A percentile compares a stretch with the other conserved stretches of the same genome.
Conservation (phyloP, 352 stramenopile genomes). For the Globisporangium nagaii region DNA sequence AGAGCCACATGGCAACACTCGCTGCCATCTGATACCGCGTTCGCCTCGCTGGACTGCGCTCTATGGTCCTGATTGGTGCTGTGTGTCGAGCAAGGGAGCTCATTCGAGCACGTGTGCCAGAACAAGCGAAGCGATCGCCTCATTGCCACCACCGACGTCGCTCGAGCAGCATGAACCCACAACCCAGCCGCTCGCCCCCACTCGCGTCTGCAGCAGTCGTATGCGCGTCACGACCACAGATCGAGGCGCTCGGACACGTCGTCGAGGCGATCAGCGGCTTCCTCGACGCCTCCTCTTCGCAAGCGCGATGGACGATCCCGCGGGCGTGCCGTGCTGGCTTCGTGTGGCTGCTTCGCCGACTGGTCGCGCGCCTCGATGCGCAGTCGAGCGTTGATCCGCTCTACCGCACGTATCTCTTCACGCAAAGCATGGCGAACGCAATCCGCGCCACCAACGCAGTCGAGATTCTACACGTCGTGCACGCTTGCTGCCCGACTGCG, state of each 20-base stretch:
- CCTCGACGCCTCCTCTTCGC: neutral
- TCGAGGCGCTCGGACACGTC: neutral
- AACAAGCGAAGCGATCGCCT: neutral
- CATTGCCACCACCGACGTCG: neutral
- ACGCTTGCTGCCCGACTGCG: neutral
- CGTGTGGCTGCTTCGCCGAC: neutral
- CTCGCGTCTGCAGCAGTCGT: neutral
- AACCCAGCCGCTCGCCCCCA: neutral
- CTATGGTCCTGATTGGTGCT: too few relatives aligned
- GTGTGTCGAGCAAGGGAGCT: too few relatives aligned
- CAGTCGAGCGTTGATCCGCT: neutral
- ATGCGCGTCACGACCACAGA: neutral
- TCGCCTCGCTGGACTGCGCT: too few relatives aligned
- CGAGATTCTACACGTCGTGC: neutral
- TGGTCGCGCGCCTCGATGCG: neutral
- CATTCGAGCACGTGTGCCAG: too few relatives aligned
- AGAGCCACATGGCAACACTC: too few relatives aligned
- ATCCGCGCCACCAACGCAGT: neutral
- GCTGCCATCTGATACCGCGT: too few relatives aligned
- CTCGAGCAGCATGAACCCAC: neutral
- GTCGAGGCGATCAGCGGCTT: neutral
- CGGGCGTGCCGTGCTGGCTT: neutral
- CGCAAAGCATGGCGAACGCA: neutral
- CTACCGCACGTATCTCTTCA: neutral
- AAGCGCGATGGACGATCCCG: neutral